Conservation (phyloP, 176 grass and related monocot genomes). For the Cymbopogon citratus region DNA sequence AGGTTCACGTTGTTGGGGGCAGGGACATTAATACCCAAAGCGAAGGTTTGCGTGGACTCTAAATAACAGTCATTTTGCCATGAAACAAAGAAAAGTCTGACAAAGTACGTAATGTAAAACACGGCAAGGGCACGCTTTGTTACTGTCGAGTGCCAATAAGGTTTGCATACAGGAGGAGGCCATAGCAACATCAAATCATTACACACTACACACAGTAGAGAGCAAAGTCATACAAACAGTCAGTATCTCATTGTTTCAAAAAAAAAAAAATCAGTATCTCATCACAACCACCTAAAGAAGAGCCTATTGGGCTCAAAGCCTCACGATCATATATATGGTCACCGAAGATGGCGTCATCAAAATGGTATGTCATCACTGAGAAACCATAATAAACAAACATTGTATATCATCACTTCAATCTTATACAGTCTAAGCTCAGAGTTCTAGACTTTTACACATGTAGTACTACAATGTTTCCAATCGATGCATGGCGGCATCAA, state of each 20-base stretch:
- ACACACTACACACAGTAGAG: not conserved
- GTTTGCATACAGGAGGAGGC: too few relatives aligned
- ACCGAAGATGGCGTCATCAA: not conserved
- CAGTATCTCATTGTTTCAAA: too few relatives aligned
- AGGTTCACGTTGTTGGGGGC: not conserved
- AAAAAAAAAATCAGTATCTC: too few relatives aligned
- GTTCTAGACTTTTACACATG: conserved; percentile 3
- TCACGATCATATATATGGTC: not conserved
- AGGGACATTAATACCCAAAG: not conserved
- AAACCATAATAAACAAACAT: not conserved
- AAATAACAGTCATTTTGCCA: not conserved
- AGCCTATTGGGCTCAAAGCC: not conserved
- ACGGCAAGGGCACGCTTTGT: too few relatives aligned
- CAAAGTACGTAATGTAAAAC: too few relatives aligned
- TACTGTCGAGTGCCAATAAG: too few relatives aligned
- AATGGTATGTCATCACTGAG: not conserved
- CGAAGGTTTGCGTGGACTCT: not conserved
- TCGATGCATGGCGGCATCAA: conserved; percentile 1
- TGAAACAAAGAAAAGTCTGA: too few relatives aligned
- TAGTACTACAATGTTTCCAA: not conserved
- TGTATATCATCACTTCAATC: not conserved
- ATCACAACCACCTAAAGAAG: too few relatives aligned
- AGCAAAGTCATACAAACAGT: not conserved
- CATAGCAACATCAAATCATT: too few relatives aligned
- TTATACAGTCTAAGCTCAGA: conserved; percentile 5